These are phyloP conservation scores for Teratosphaeria destructans DNA, from an alignment of 2,329 filamentous ascomycete genomes.

Conservation along the genomic window DNA sequence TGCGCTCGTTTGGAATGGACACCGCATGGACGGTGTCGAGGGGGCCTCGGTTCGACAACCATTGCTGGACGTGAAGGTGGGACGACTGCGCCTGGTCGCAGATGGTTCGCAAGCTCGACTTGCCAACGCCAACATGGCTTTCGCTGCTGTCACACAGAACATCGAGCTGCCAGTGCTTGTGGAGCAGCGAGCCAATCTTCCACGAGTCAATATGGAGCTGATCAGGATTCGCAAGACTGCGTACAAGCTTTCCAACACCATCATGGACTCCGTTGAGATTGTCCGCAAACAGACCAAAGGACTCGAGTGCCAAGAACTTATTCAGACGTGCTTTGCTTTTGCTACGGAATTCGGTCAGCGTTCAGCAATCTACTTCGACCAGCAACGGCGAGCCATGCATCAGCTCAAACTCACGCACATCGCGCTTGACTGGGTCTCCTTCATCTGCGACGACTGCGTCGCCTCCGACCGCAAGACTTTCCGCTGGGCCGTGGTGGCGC, in stretches of 20 bases:
- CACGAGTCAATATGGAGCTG: constrained; percentile 80
- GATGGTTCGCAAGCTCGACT: constrained; percentile 74
- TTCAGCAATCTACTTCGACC: constrained; percentile 89
- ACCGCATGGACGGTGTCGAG: constrained; percentile 42
- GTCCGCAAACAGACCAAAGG: constrained; percentile 73
- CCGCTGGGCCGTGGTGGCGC: constrained; percentile 87
- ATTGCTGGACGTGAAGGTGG: constrained; percentile 72
- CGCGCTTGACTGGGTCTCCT: constrained; percentile 92
- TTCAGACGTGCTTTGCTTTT: constrained; percentile 96
- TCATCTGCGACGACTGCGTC: constrained; percentile 94
- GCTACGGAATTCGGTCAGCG: constrained; percentile 98
- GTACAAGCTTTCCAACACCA: constrained; percentile 92
- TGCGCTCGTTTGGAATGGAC: constrained; percentile 69
- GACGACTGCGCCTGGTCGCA: constrained; percentile 78
- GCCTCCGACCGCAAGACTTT: constrained; percentile 93
- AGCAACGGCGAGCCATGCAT: constrained; percentile 91
- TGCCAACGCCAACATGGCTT: constrained; percentile 64
- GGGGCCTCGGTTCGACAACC: constrained; percentile 61
- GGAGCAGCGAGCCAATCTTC: constrained; percentile 85
- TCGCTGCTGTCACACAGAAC: constrained; percentile 71
- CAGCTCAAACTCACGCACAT: constrained; percentile 90
- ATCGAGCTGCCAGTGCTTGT: constrained; percentile 81
- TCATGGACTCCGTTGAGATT: constrained; percentile 96
- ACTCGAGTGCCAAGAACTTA: constrained; percentile 84
- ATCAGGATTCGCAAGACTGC: constrained; percentile 93